Evolutionary conservation across 73 alveolate species (phyloP).

Genomic region (Paramecium primaurelia): DNA sequence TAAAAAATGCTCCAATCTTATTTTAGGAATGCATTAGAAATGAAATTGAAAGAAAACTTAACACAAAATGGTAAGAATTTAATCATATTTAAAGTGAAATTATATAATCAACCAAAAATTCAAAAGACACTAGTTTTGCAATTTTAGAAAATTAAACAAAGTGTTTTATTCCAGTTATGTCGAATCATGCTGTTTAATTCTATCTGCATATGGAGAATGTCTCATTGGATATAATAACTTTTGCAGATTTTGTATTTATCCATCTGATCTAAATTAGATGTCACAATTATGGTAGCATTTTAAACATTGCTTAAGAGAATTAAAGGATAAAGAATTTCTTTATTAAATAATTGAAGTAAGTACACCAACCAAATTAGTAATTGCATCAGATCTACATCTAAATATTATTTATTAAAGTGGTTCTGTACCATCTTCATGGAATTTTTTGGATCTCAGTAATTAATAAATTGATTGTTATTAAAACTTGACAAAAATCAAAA

Average conservation of each 20-base stretch:
- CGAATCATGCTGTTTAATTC: not conserved
- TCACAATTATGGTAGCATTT: constrained; percentile 10
- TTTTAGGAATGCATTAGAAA: not conserved
- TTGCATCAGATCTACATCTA: not conserved
- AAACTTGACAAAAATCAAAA: not conserved
- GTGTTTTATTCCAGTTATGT: constrained; percentile 13
- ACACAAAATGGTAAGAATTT: not conserved
- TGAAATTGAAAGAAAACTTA: not conserved
- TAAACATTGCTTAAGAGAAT: constrained; percentile 24
- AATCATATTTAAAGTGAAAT: not conserved
- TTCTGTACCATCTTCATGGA: constrained; percentile 6
- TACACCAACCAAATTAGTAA: constrained; percentile 21
- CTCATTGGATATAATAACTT: constrained; percentile 7
- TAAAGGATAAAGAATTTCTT: constrained; percentile 20
- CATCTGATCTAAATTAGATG: not conserved
- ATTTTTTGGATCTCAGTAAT: not conserved
- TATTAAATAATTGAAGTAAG: constrained; percentile 32
- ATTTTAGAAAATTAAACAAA: not conserved
- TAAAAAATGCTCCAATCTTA: constrained; percentile 18
- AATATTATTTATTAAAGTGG: constrained; percentile 33
- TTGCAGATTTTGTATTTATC: constrained; percentile 11
- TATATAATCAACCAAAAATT: not conserved
- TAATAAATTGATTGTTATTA: not conserved
- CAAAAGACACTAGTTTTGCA: constrained; percentile 22
- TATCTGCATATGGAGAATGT: not conserved